phyloP scores from a whole-genome alignment of 108 stramenopile species.

The Seminavis robusta region DNA sequence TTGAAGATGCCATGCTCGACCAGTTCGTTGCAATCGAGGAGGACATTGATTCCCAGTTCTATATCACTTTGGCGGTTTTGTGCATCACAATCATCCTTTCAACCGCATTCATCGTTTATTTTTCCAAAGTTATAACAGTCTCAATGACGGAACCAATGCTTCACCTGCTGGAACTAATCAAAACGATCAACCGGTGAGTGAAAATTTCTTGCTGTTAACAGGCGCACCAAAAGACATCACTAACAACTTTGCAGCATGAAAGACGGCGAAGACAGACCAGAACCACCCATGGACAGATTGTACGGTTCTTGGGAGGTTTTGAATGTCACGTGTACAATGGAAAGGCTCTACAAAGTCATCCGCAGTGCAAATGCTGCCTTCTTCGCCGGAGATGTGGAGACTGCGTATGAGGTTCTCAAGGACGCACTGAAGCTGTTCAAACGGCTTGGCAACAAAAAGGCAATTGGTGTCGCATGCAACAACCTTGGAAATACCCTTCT shows the following conservation, averaged over 20 bases:
- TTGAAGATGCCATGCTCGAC: background rate
- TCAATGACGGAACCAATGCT: background rate
- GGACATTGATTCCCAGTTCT: background rate
- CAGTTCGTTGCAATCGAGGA: background rate
- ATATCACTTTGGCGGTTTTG: background rate
- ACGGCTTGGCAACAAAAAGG: slow-evolving; percentile 47
- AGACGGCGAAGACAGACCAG: background rate
- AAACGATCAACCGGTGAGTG: background rate
- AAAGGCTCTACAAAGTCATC: slow-evolving; percentile 36
- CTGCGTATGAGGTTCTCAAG: slow-evolving; percentile 29
- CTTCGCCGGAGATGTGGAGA: slow-evolving; percentile 35
- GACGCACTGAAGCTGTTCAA: slow-evolving; percentile 36
- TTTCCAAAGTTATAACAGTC: background rate
- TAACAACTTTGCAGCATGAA: background rate
- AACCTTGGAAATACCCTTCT: slow-evolving; percentile 49
- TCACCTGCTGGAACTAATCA: background rate
- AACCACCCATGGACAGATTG: background rate
- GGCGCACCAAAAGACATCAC: background rate
- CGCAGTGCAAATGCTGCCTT: slow-evolving; percentile 43
- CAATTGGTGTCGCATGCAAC: slow-evolving; percentile 43
- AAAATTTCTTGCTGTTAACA: too few species aligned
- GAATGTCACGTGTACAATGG: slow-evolving; percentile 27
- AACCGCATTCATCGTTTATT: too few species aligned
- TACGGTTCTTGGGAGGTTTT: slow-evolving; percentile 27
- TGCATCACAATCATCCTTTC: background rate